Conservation (phyloP, 2,329 filamentous ascomycete genomes). For the Tolypocladium nubicola region DNA sequence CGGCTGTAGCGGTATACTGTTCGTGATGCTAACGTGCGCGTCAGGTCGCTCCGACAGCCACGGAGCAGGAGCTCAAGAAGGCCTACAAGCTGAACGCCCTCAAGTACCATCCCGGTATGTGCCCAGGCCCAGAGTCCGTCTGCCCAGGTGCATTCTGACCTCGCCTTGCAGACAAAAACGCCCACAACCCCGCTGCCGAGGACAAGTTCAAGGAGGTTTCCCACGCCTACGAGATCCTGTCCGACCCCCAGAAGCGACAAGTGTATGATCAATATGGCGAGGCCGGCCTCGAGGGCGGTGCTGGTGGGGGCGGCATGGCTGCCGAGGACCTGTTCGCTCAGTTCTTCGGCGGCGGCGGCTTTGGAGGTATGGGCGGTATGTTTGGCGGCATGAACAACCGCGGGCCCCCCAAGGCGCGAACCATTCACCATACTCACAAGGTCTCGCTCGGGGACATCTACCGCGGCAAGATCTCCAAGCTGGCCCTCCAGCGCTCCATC, state of each 20-base stretch:
- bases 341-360: conserved; percentile 80
- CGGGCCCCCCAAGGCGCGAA: conserved; percentile 80
- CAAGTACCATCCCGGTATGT: conserved; percentile 74
- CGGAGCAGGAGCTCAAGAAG: conserved; percentile 82
- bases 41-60: conserved; percentile 68
- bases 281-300: conserved; percentile 86
- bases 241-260: conserved; percentile 80
- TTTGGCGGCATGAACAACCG: conserved; percentile 69
- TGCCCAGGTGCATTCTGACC: conserved; percentile 3
- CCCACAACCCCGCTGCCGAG: conserved; percentile 81
- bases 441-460: conserved; percentile 97
- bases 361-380: conserved; percentile 56
- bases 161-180: conserved; percentile 71
- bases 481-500: conserved; percentile 93
- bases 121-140: background rate
- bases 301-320: conserved; percentile 72
- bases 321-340: conserved; percentile 94
- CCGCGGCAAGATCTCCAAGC: conserved; percentile 93
- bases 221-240: conserved; percentile 90
- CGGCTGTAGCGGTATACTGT: background rate
- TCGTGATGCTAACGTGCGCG: conserved; percentile 9
- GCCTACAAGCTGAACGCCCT: conserved; percentile 77
- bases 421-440: conserved; percentile 97
- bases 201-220: conserved; percentile 99
- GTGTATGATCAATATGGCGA: conserved; percentile 98